Base-by-base conservation (phyloP, 2,329 filamentous ascomycete species). In the Penicillium sp. region DNA sequence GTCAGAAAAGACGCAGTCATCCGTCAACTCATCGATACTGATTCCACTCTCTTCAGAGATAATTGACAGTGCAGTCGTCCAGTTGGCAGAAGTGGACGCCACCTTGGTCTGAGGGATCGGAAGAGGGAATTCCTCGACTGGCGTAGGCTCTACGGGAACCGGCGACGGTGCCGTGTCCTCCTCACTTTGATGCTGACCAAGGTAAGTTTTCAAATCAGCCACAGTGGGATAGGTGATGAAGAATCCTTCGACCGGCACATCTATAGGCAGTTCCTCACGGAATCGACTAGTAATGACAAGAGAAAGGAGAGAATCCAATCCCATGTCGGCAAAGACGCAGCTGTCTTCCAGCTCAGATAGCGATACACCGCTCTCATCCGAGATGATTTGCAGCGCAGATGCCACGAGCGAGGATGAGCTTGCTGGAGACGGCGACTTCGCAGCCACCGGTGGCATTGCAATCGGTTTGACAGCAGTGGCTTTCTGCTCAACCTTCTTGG, bases 181-280 rank as follows among this genome's bases (percentile, higher is more conserved):
- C 4, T 26, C 26, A 24, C 22, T 26, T 47, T 47, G 22, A 47
- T 47, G 44, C 24, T 47, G 22, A 6, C 12, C 44, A 13, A 47
- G 44, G 24, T 26, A 47, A 26, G 44, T 15, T 15, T 50, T 50
- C 17, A 50, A 13, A 33, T 50, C 45, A 33, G 45, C 45, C 26
- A 50, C 45, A 8, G 45, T 50, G 45, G 45, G 45, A 50, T 50
- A 33, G 2, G 24, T 19, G 45, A 50, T 30, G 45, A 50, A 50
- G 17, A 50, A 50, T 7, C 44, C 44, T n/a, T 28, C 24, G 1
- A 33, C 24, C 1, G 24, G 26, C 2, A 50, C 24, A 19, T 50
- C 45, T 19, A 50, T 9, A n/a, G 24, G 15, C 15, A 50, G 26
- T 13, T 50, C 45, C 28, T 50, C 45, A 6, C 45, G 24, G 26